Evolutionary conservation across 305 asterid species (phyloP).

Genomic region (Vinca major): DNA sequence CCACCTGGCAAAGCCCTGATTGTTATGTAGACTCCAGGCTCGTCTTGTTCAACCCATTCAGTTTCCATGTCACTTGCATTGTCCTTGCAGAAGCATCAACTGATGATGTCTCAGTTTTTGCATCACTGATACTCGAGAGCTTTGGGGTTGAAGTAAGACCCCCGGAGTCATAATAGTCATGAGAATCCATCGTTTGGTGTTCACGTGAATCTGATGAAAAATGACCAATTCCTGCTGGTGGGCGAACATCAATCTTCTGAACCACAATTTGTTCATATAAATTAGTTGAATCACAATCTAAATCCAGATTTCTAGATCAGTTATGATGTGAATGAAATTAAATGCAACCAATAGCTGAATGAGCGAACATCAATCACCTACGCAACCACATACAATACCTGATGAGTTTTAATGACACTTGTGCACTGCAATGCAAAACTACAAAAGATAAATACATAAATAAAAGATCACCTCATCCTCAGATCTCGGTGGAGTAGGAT

Average conservation of each 20-base stretch:
- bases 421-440: not conserved
- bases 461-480: conserved; percentile 57
- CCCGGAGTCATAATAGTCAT: conserved; percentile 26
- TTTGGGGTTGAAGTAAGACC: conserved; percentile 52
- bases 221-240: conserved; percentile 31
- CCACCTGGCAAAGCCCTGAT: conserved; percentile 75
- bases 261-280: not conserved
- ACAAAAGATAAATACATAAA: not conserved
- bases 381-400: no score
- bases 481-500: conserved; percentile 51
- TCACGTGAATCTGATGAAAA: conserved; percentile 42
- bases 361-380: not conserved
- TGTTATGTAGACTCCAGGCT: conserved; percentile 93
- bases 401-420: not conserved
- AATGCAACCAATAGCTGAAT: not conserved
- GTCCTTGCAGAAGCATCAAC: conserved; percentile 69
- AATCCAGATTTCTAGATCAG: conserved; percentile 2
- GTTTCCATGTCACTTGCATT: conserved; percentile 81
- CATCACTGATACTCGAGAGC: conserved; percentile 52
- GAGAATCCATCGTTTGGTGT: conserved; percentile 29
- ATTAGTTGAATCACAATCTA: not conserved
- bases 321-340: not conserved
- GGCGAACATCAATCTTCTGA: conserved; percentile 11
- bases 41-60: conserved; percentile 98
- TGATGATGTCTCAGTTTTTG: conserved; percentile 58